Evolutionary conservation across 345 rosid species (phyloP), one percentile per base, ranked within the genome.

Genomic region (Kernera saxatilis): DNA sequence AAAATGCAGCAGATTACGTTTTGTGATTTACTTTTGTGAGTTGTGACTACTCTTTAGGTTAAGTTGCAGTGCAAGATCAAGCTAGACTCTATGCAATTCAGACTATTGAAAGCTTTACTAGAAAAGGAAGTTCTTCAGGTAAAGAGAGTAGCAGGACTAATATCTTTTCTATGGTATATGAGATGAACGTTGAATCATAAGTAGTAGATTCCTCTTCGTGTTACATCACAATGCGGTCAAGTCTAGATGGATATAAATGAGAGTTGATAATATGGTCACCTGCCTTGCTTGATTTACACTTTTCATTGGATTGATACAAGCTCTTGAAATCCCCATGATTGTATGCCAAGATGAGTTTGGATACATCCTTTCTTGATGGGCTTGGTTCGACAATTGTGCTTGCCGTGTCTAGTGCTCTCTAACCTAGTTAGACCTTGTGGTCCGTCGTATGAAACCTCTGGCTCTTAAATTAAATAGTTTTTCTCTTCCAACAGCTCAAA

Each of bases 71-170:
- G 96, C 72, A 89, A 89, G 83, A 78, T 83, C 75, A 93, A 93
- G 84, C 83, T 89, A 66, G 96, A 91, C 65, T 87, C 93, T 13
- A 83, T 91, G 83, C 92, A 84, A 35, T 93, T 81, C 65, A 85
- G 98, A 77, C 66, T 79, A 72, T 76, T 84, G 67, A 86, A 85
- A 81, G 82, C 88, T 75, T 78, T 88, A 9, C 73, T 89, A 27
- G 95, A 87, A 77, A 93, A 87, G 68, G 93, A 93, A 80, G 80
- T 84, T 78, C 88, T 86, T 78, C 96, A 93, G 94, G 98, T 93
- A 79, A 53, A 17, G n/a, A 35, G 37, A 36, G 25, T 71, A n/a
- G n/a, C n/a, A n/a, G n/a, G n/a, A n/a, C n/a, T n/a, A n/a, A n/a
- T n/a, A n/a, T n/a, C n/a, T n/a, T n/a, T n/a, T n/a, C n/a, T n/a